Conservation (phyloP, 225 moss, liverwort and hornwort genomes). For the Rhytidiadelphus loreus region DNA sequence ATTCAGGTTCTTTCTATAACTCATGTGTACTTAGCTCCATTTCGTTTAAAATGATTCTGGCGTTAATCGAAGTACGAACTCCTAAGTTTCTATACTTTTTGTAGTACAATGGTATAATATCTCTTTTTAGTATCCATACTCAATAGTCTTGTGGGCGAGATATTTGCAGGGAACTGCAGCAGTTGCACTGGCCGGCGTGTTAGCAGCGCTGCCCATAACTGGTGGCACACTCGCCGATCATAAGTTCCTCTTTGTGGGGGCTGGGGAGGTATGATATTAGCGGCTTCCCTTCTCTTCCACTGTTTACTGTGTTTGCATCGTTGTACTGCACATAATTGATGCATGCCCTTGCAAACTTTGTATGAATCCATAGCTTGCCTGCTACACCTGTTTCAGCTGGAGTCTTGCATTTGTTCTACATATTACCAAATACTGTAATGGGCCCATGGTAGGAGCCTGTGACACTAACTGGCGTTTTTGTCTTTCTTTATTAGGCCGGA, state of each 20-base stretch:
- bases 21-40: background rate
- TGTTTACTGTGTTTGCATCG: background rate
- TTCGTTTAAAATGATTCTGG: background rate
- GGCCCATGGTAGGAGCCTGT: background rate
- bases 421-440: background rate
- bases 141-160: background rate
- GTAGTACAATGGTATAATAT: background rate
- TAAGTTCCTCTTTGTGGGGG: slow-evolving; percentile 62
- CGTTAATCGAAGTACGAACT: background rate
- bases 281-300: background rate
- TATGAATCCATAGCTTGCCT: background rate
- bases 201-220: slow-evolving; percentile 66
- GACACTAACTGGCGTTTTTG: background rate
- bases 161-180: slow-evolving; percentile 65
- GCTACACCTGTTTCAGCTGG: background rate
- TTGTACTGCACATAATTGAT: background rate
- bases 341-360: background rate
- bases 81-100: background rate
- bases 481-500: slow-evolving; percentile 38
- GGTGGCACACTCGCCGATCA: slow-evolving; percentile 77
- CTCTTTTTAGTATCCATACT: background rate
- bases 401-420: background rate
- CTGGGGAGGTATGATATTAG: slow-evolving; percentile 44
- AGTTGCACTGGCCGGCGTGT: slow-evolving; percentile 68
- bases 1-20: slow-evolving; percentile 41